Conservation (phyloP, 257 asterid species). For the Fraxinus cuspidata region DNA sequence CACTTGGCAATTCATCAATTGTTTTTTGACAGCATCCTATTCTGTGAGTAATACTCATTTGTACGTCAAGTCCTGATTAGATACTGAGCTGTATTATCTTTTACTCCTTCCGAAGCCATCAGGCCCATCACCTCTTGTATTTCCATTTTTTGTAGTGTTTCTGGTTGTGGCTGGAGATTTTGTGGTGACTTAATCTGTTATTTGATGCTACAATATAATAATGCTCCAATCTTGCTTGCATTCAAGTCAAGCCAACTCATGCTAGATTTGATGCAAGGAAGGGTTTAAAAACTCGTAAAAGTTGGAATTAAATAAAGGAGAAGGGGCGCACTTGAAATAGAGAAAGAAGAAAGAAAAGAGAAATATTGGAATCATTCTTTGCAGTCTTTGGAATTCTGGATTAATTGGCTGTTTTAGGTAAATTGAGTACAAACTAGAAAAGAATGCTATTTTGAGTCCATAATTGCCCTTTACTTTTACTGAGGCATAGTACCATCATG, state of each 20-base stretch:
- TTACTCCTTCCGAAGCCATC: background rate
- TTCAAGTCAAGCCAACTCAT: background rate
- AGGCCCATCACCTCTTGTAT: background rate
- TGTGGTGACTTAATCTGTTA: background rate
- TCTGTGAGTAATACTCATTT: conserved; percentile 61
- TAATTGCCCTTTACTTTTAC: background rate
- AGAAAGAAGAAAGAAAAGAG: background rate
- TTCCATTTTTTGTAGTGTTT: background rate
- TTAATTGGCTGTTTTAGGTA: background rate
- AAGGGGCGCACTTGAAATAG: background rate
- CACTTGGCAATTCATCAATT: conserved; percentile 90
- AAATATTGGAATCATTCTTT: background rate
- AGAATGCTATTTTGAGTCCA: background rate
- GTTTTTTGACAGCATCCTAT: conserved; percentile 92
- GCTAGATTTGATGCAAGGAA: background rate
- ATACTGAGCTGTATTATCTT: background rate
- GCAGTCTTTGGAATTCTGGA: background rate
- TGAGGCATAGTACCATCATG: background rate
- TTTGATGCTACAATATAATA: background rate
- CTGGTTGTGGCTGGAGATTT: background rate
- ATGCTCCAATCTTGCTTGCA: background rate
- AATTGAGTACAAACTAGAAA: background rate
- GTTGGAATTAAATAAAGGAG: background rate
- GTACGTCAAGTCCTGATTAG: conserved; percentile 5
- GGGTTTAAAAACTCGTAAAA: background rate